Evolutionary conservation across 495 filamentous ascomycete genomes (phyloP), one percentile per base, ranked within the genome.

Genomic region (Aspergillus asperescens): DNA sequence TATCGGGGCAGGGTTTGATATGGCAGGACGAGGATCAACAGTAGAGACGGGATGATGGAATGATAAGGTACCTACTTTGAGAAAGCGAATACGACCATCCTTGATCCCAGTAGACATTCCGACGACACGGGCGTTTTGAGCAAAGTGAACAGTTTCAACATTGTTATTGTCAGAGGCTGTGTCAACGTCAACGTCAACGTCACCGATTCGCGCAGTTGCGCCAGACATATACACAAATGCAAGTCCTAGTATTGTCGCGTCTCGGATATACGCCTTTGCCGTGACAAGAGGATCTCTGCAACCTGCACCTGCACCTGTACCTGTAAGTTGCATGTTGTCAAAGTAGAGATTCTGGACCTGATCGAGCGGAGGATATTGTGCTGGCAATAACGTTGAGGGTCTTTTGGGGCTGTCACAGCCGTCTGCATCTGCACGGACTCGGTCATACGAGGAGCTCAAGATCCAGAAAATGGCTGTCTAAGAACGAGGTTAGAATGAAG

Each of bases 271-370:
- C 12, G 32, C 32, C 32, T 35, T n/a, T 15, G 32, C 32, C 12
- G 42, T 40, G 48, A 52, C 54, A 13, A 57, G 2, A 1, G 24
- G 12, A 5, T 57, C 47, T 20, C 22, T 52, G 16, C 16, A 22
- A 22, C 42, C 35, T 22, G 32, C 13, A 20, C 29, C 19, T 10
- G 19, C 31, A n/a, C n/a, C n/a, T n/a, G n/a, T n/a, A n/a, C n/a
- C n/a, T n/a, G n/a, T n/a, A n/a, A n/a, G n/a, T n/a, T n/a, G n/a
- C 7, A 16, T 19, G 16, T 1, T 50, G 18, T 50, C 50, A 38
- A 58, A 58, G 40, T 58, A 50, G 13, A 58, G 44, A 34, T 54
- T 54, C 31, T 32, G 51, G n/a, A 54, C 31, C 29, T 54, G 44
- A 27, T 58, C 50, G 18, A 54, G 50, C 22, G 55, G 49, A 28